Percentiles rank a stretch among this genome's conserved stretches.
Evolutionary conservation across 116 monocot species (phyloP).

Genomic region (Cymodocea nodosa): DNA sequence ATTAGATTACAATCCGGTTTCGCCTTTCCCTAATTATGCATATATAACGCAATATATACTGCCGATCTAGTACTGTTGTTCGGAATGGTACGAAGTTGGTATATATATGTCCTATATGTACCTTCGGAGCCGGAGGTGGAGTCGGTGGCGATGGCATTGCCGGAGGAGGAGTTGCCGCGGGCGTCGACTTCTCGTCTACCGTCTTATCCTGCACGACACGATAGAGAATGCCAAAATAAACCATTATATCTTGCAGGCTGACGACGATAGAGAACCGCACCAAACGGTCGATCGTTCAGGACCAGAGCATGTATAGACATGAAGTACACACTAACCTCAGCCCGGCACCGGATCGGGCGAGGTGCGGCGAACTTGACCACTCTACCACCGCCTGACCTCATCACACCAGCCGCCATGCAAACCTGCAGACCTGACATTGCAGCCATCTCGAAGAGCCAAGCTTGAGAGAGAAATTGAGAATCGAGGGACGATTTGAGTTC

Average conservation of each 20-base stretch:
- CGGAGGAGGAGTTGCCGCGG: background rate
- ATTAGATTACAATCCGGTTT: background rate
- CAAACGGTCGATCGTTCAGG: too few species aligned
- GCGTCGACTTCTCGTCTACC: background rate
- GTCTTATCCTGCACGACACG: background rate
- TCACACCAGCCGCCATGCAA: too few species aligned
- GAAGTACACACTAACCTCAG: background rate
- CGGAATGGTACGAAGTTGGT: background rate
- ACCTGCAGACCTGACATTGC: too few species aligned
- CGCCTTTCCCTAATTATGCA: background rate
- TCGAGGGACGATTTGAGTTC: too few species aligned
- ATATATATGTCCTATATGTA: background rate
- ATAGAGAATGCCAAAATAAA: background rate
- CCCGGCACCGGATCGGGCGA: background rate
- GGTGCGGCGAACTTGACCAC: too few species aligned
- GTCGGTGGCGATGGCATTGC: background rate
- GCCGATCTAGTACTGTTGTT: background rate
- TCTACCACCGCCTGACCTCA: too few species aligned
- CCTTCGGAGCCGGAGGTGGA: conserved; percentile 3
- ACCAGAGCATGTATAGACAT: too few species aligned
- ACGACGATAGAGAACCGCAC: too few species aligned
- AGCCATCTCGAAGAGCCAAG: too few species aligned
- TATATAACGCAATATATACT: too few species aligned
- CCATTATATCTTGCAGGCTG: too few species aligned
- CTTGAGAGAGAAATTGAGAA: too few species aligned